Evolutionary conservation across 2,329 filamentous ascomycete genomes (phyloP).

Genomic region (Trichoderma harzianum): DNA sequence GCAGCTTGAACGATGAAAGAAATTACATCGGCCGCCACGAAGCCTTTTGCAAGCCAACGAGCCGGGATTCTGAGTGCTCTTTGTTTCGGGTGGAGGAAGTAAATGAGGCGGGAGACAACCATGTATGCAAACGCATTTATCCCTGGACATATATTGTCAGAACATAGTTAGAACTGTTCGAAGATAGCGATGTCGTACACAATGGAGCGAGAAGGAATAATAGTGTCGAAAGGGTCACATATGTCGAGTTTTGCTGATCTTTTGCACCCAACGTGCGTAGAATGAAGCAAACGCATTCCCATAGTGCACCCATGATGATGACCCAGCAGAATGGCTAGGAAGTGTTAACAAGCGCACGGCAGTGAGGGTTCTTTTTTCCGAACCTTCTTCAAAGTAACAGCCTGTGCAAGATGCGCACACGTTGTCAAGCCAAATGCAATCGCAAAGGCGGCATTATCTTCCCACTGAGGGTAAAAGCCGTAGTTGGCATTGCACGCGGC

Average conservation of each 20-base stretch:
- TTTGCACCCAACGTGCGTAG: constrained; percentile 35
- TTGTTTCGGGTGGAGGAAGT: constrained; percentile 38
- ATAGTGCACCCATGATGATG: constrained; percentile 37
- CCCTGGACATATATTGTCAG: constrained; percentile 26
- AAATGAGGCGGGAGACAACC: constrained; percentile 40
- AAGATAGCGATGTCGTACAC: constrained; percentile 25
- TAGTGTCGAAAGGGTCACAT: constrained; percentile 30
- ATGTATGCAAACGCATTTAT: constrained; percentile 46
- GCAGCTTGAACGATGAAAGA: constrained; percentile 45
- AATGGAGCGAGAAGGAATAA: constrained; percentile 42
- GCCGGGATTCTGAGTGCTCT: constrained; percentile 36
- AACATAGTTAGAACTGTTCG: background rate
- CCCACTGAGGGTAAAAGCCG: constrained; percentile 33
- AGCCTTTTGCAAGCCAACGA: constrained; percentile 40
- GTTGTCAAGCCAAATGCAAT: constrained; percentile 31
- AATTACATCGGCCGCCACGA: constrained; percentile 47
- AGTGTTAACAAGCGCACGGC: background rate
- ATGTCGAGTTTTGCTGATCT: constrained; percentile 37
- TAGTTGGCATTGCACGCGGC: constrained; percentile 35
- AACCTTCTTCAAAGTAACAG: constrained; percentile 32
- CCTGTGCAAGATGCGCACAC: constrained; percentile 29
- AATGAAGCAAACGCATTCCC: constrained; percentile 40
- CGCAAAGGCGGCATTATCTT: constrained; percentile 33
- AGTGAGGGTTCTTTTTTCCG: background rate
- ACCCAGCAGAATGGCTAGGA: constrained; percentile 35